These are phyloP conservation scores for Strigomonas culicis DNA, from an alignment of 208 protist species.

Conservation along the genomic window DNA sequence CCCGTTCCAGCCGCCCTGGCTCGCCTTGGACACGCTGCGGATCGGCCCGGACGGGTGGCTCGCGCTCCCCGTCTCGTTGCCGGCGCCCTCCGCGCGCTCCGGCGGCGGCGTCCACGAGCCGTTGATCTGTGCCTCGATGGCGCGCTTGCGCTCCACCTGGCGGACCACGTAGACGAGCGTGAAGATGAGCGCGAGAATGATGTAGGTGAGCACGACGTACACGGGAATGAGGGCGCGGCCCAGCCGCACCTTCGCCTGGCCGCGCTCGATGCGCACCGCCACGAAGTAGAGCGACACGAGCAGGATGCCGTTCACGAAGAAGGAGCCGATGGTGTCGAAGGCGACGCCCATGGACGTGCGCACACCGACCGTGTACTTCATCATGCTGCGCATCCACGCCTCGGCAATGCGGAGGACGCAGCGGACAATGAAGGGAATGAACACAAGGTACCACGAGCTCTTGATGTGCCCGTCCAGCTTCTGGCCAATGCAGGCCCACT, in stretches of 20 bases:
- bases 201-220: conserved; percentile 64
- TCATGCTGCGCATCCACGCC: conserved; percentile 66
- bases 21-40: conserved; percentile 16
- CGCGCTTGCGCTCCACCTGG: conserved; percentile 18
- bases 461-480: conserved; percentile 56
- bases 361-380: conserved; percentile 68
- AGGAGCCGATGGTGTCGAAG: conserved; percentile 81
- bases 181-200: conserved; percentile 56
- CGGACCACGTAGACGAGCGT: conserved; percentile 59
- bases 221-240: conserved; percentile 62
- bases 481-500: conserved; percentile 73
- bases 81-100: conserved; percentile 16
- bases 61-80: background rate
- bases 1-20: conserved; percentile 45
- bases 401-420: conserved; percentile 65
- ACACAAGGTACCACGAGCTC: conserved; percentile 71
- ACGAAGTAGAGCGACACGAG: conserved; percentile 81
- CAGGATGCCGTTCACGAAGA: conserved; percentile 78
- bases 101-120: conserved; percentile 37
- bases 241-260: conserved; percentile 32
- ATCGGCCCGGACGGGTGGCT: background rate
- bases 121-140: conserved; percentile 37
- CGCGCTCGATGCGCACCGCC: conserved; percentile 63
- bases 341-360: conserved; percentile 47
- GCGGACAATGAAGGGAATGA: conserved; percentile 67